Evolutionary conservation across 805 yeast species (phyloP).

Genomic region (Wickerhamiella kazuoi): DNA sequence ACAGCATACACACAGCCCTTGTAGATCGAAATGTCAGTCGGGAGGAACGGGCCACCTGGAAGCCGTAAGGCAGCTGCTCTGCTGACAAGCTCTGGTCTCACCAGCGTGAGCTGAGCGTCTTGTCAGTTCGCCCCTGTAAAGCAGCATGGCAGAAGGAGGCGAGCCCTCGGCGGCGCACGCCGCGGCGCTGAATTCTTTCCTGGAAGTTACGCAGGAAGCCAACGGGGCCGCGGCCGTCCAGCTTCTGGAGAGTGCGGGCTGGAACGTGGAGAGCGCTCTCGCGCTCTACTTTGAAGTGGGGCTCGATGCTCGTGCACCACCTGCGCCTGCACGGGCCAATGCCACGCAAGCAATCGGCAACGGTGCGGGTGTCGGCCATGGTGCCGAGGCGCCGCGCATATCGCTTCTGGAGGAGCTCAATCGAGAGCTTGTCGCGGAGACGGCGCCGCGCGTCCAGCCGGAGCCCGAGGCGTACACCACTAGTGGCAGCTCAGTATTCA

Average conservation of each 20-base stretch:
- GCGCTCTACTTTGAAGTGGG: conserved; percentile 11
- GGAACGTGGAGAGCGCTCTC: conserved; percentile 25
- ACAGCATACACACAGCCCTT: no score
- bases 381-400: conserved; percentile 6
- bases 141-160: neutral
- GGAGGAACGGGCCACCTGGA: no score
- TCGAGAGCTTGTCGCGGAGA: conserved; percentile 12
- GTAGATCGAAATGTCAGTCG: no score
- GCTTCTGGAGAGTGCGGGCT: conserved; percentile 19
- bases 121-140: no score
- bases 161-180: neutral
- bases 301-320: neutral
- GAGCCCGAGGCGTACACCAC: conserved; percentile 16
- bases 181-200: conserved; percentile 14
- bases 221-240: conserved; percentile 17
- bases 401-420: conserved; percentile 18
- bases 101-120: no score
- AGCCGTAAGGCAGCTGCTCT: no score
- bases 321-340: neutral
- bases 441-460: conserved; percentile 19
- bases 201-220: conserved; percentile 19
- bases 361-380: neutral
- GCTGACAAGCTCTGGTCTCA: no score
- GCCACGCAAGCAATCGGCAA: neutral
- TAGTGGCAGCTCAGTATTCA: conserved; percentile 16